A percentile compares a stretch with the other conserved stretches of the same genome.
Conservation (phyloP, 306 rosid genomes). For the Fragaria ananassa region DNA sequence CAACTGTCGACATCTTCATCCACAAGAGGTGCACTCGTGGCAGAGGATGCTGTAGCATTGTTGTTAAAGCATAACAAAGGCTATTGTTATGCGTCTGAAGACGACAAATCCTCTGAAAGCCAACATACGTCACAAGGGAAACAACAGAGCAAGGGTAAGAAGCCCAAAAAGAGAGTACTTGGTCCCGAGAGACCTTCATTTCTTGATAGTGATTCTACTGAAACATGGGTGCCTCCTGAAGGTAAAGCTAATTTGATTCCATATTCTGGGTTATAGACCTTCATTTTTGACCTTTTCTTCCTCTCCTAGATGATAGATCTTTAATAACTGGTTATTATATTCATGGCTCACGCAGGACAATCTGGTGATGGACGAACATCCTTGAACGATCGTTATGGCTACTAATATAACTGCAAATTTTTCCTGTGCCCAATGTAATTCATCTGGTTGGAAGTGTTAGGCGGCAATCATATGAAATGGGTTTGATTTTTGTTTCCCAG, state of each 20-base stretch:
- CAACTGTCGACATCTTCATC: slow-evolving; percentile 45
- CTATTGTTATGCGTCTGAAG: slow-evolving; percentile 44
- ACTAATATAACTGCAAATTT: slow-evolving; percentile 32
- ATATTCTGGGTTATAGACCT: background rate
- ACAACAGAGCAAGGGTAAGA: slow-evolving; percentile 34
- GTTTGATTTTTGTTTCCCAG: background rate
- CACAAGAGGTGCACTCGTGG: slow-evolving; percentile 48
- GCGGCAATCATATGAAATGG: background rate
- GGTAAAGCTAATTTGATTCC: slow-evolving; percentile 45
- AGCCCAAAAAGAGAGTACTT: slow-evolving; percentile 57
- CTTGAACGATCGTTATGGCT: slow-evolving; percentile 76
- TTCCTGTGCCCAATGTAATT: background rate
- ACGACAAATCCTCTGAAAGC: slow-evolving; percentile 37
- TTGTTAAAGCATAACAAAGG: slow-evolving; percentile 75
- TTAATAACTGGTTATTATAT: background rate
- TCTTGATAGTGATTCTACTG: slow-evolving; percentile 49
- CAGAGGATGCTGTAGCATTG: slow-evolving; percentile 94
- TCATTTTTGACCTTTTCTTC: background rate
- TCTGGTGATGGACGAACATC: slow-evolving; percentile 91
- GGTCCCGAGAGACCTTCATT: slow-evolving; percentile 91
- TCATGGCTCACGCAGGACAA: slow-evolving; percentile 65
- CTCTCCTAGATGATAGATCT: background rate
- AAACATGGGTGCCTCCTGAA: slow-evolving; percentile 89
- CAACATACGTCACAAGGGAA: slow-evolving; percentile 26
- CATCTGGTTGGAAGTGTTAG: background rate